Evolutionary conservation across 1,139 yeast species (phyloP).

Genomic region (Dujonia santamariae): DNA sequence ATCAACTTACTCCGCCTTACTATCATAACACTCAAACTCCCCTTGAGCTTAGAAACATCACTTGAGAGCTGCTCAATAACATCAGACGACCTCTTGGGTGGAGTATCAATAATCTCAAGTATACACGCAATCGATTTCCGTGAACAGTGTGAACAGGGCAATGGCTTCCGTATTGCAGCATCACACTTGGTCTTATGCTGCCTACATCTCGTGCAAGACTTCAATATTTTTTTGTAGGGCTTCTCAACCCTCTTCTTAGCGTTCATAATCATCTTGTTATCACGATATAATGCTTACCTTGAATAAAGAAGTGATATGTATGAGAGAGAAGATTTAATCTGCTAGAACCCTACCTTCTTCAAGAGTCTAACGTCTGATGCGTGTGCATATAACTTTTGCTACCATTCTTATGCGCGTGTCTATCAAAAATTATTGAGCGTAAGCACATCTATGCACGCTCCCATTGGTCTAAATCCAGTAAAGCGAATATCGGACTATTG

Average conservation of each 20-base stretch:
- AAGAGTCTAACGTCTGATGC: too few species aligned
- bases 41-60: constrained; percentile 28
- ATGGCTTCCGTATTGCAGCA: constrained; percentile 48
- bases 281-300: too few species aligned
- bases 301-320: too few species aligned
- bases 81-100: constrained; percentile 29
- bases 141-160: constrained; percentile 56
- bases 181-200: constrained; percentile 67
- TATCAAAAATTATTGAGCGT: too few species aligned
- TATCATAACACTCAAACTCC: constrained; percentile 24
- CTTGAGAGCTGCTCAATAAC: constrained; percentile 27
- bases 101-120: constrained; percentile 38
- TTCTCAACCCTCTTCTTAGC: constrained; percentile 1
- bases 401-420: too few species aligned
- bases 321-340: too few species aligned
- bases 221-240: constrained; percentile 28
- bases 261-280: constrained; percentile 1
- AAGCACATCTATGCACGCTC: too few species aligned
- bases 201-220: constrained; percentile 62
- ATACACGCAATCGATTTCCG: constrained; percentile 51
- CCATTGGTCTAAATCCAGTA: too few species aligned
- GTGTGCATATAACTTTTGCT: too few species aligned
- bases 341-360: too few species aligned
- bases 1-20: constrained; percentile 24
- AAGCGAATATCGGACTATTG: too few species aligned